These are phyloP conservation scores for Kwoniella botswanensis DNA, from an alignment of 768 basidiomycete species.

Conservation along the genomic window DNA sequence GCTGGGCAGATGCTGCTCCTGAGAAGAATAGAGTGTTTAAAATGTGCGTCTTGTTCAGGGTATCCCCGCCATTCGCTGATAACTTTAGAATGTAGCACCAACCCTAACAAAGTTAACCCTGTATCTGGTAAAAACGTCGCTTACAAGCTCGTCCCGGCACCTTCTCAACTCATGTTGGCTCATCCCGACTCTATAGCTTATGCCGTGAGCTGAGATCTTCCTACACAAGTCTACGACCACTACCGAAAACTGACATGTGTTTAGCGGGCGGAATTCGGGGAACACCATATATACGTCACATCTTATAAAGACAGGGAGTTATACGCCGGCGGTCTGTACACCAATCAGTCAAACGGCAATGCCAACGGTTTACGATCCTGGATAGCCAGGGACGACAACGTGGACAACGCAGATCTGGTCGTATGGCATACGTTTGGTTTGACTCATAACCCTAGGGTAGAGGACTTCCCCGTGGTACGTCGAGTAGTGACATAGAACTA, in stretches of 20 bases:
- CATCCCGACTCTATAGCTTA: conserved; percentile 32
- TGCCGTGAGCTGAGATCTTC: too few relatives aligned
- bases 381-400: conserved; percentile 20
- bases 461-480: conserved; percentile 50
- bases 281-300: conserved; percentile 45
- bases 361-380: conserved; percentile 37
- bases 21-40: conserved; percentile 44
- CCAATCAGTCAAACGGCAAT: conserved; percentile 46
- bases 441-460: conserved; percentile 49
- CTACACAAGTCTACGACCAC: too few relatives aligned
- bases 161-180: conserved; percentile 47
- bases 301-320: conserved; percentile 47
- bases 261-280: conserved; percentile 40
- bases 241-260: not conserved
- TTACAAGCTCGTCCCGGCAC: conserved; percentile 50
- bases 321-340: conserved; percentile 44
- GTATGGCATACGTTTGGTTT: conserved; percentile 55
- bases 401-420: conserved; percentile 38
- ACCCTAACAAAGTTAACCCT: conserved; percentile 44
- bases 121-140: conserved; percentile 39
- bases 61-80: not conserved
- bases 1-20: conserved; percentile 46
- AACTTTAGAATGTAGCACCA: conserved; percentile 27
- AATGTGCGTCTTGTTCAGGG: conserved; percentile 12
- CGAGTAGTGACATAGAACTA: too few relatives aligned